Conservation (phyloP, 352 stramenopile genomes). For the Pythium guiyangense region DNA sequence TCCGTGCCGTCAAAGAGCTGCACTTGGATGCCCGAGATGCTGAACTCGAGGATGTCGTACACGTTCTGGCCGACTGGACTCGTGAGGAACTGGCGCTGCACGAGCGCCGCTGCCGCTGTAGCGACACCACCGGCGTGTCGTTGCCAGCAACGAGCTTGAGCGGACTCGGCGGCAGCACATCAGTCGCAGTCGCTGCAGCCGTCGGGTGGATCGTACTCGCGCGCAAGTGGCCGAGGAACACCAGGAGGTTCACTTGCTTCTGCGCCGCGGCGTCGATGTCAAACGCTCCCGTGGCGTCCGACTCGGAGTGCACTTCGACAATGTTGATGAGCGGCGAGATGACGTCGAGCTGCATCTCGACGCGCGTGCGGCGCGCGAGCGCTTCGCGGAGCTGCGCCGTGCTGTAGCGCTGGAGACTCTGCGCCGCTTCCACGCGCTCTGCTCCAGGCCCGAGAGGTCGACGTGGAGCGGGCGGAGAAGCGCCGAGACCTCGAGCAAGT, state of each 20-base stretch:
- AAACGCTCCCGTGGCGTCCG: too few relatives aligned
- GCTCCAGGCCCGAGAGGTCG: conserved; percentile 67
- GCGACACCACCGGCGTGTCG: not conserved
- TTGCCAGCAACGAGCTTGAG: not conserved
- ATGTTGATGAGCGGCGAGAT: conserved; percentile 80
- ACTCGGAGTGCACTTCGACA: conserved; percentile 35
- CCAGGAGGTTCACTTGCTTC: too few relatives aligned
- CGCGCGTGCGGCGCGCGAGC: conserved; percentile 58
- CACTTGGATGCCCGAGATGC: conserved; percentile 74
- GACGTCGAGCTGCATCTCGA: conserved; percentile 72
- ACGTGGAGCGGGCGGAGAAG: conserved; percentile 70
- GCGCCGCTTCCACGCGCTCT: conserved; percentile 69
- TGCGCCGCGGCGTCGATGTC: too few relatives aligned
- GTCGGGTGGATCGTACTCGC: conserved; percentile 47
- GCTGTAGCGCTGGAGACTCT: conserved; percentile 76
- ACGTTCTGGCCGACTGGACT: conserved; percentile 33
- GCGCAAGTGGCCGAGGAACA: conserved; percentile 76
- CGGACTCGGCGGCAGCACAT: conserved; percentile 10
- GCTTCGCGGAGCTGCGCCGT: conserved; percentile 66
- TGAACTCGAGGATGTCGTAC: conserved; percentile 80
- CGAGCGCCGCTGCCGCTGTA: not conserved
- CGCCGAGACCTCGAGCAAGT: conserved; percentile 57
- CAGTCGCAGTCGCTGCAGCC: conserved; percentile 15
- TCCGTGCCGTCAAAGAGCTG: conserved; percentile 35
- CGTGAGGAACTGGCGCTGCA: conserved; percentile 10